These are phyloP conservation scores for Xanthoconium separans DNA, from an alignment of 1,284 basidiomycete genomes.

Conservation along the genomic window DNA sequence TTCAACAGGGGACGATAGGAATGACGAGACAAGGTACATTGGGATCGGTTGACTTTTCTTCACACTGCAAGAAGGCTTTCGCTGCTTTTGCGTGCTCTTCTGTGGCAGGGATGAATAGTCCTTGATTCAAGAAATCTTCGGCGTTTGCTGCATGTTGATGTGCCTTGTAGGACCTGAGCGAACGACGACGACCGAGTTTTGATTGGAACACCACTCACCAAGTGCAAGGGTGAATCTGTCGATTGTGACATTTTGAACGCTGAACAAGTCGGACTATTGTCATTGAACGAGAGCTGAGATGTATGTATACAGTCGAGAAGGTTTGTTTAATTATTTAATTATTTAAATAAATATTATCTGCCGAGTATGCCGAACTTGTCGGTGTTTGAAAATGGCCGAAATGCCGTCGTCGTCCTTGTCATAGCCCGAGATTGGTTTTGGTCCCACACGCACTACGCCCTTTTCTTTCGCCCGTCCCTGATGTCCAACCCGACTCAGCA, in stretches of 20 bases:
- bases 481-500: conserved; percentile 28
- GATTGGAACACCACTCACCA: conserved; percentile 18
- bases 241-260: conserved; percentile 16
- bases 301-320: too few species aligned
- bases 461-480: not conserved
- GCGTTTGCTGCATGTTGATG: conserved; percentile 80
- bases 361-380: conserved; percentile 21
- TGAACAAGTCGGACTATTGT: not conserved
- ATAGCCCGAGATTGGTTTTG: conserved; percentile 6
- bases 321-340: too few species aligned
- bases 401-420: conserved; percentile 16
- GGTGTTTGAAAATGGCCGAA: conserved; percentile 32
- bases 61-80: conserved; percentile 65
- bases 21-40: conserved; percentile 47
- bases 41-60: conserved; percentile 67
- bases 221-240: conserved; percentile 29
- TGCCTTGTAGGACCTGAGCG: conserved; percentile 48
- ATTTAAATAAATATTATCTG: conserved; percentile 1
- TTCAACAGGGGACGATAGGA: conserved; percentile 15
- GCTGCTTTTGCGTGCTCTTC: conserved; percentile 68
- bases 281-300: too few species aligned
- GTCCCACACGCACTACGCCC: not conserved
- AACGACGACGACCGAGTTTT: not conserved
- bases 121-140: conserved; percentile 62
- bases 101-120: conserved; percentile 64